Evolutionary conservation across 1,284 basidiomycete genomes (phyloP).

Genomic region (Chondrostereum purpureum): DNA sequence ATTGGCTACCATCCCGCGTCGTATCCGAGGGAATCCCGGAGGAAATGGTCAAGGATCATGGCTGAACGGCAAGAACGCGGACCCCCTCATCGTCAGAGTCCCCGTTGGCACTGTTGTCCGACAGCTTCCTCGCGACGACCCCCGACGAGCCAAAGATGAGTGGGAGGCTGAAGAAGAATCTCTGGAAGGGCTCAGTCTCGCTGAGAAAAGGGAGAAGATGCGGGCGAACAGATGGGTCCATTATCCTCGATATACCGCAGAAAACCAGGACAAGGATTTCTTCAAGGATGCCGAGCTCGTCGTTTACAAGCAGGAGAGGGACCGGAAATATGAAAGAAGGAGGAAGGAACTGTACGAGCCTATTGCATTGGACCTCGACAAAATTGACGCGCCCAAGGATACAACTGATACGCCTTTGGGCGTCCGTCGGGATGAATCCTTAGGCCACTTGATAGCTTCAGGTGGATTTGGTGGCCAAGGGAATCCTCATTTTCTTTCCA

Average conservation of each 20-base stretch:
- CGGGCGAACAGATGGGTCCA: constrained; percentile 72
- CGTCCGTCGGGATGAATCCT: constrained; percentile 48
- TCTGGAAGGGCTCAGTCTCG: constrained; percentile 39
- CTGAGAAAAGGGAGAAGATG: constrained; percentile 50
- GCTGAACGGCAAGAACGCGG: constrained; percentile 73
- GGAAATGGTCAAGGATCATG: constrained; percentile 75
- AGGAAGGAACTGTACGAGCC: constrained; percentile 36
- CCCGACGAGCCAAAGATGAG: constrained; percentile 51
- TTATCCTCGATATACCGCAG: constrained; percentile 63
- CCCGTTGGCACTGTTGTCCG: constrained; percentile 86
- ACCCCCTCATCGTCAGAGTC: constrained; percentile 71
- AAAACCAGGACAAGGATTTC: constrained; percentile 56
- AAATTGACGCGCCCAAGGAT: constrained; percentile 36
- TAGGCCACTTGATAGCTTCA: constrained; percentile 67
- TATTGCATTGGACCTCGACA: constrained; percentile 56
- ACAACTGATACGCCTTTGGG: constrained; percentile 62
- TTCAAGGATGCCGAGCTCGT: constrained; percentile 72
- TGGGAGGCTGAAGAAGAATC: constrained; percentile 66
- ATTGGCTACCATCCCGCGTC: constrained; percentile 65
- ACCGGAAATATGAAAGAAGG: constrained; percentile 39
- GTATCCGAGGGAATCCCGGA: constrained; percentile 64
- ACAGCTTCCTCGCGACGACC: constrained; percentile 62
- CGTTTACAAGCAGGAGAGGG: constrained; percentile 59
- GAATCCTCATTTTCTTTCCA: constrained; percentile 79
- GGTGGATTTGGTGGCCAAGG: constrained; percentile 87